Conservation (phyloP, 1,284 basidiomycete species). For the Singerocomus rubriflavus region DNA sequence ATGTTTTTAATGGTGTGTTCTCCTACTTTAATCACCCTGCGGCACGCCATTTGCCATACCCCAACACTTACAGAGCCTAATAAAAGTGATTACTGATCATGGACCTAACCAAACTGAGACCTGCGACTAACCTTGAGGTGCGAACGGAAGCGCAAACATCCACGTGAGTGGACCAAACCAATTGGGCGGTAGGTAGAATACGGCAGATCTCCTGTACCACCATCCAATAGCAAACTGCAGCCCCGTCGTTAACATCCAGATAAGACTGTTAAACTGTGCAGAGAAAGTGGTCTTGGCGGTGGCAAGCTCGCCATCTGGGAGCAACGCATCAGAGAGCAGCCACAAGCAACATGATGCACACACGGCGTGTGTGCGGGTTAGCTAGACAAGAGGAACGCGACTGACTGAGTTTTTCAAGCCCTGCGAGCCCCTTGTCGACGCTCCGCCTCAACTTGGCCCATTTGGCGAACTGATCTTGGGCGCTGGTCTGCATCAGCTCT, state of each 20-base stretch:
- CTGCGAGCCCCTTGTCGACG: slow-evolving; percentile 90
- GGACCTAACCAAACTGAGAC: not conserved
- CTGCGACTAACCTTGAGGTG: slow-evolving; percentile 59
- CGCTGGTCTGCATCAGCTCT: slow-evolving; percentile 85
- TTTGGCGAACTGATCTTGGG: slow-evolving; percentile 97
- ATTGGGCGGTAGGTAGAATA: slow-evolving; percentile 85
- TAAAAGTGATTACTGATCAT: not conserved
- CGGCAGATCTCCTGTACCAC: slow-evolving; percentile 86
- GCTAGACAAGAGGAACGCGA: slow-evolving; percentile 22
- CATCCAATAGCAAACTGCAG: slow-evolving; percentile 80
- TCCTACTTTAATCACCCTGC: slow-evolving; percentile 67
- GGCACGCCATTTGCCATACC: slow-evolving; percentile 89
- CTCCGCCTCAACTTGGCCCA: slow-evolving; percentile 94
- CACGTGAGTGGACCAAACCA: slow-evolving; percentile 86
- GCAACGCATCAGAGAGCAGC: slow-evolving; percentile 4
- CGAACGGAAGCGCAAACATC: slow-evolving; percentile 82
- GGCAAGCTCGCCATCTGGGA: slow-evolving; percentile 66
- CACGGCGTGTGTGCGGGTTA: not conserved
- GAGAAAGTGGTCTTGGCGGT: slow-evolving; percentile 67
- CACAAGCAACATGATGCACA: not conserved
- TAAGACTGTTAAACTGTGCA: slow-evolving; percentile 64
- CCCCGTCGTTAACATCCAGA: slow-evolving; percentile 86
- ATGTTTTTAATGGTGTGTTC: slow-evolving; percentile 67
- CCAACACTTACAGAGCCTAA: slow-evolving; percentile 85
- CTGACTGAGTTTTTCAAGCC: slow-evolving; percentile 92